Evolutionary conservation across 371 early-diverging fungal species (phyloP).

Genomic region (Lichtheimia ramosa): DNA sequence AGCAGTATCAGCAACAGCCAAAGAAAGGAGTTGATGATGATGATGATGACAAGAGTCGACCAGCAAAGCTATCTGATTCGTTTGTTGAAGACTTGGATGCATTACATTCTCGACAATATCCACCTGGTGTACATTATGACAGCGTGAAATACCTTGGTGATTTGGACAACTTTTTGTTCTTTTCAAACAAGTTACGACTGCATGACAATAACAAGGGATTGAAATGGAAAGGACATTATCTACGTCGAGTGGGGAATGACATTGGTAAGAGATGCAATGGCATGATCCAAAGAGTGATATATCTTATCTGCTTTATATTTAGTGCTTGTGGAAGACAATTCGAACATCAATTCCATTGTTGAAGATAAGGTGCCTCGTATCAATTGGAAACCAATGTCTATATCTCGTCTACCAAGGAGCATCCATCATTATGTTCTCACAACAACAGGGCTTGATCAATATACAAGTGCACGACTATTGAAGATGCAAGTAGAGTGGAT

Average conservation of each 20-base stretch:
- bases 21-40: neutral
- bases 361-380: conserved; percentile 7
- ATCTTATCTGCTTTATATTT: conserved; percentile 4
- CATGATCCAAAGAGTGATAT: too few species aligned
- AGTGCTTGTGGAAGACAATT: conserved; percentile 27
- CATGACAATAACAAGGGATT: conserved; percentile 5
- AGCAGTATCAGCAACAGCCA: conserved; percentile 21
- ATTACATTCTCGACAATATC: conserved; percentile 15
- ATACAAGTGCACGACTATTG: conserved; percentile 40
- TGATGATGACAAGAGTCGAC: conserved; percentile 14
- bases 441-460: conserved; percentile 35
- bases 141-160: conserved; percentile 45
- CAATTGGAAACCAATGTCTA: conserved; percentile 7
- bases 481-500: conserved; percentile 27
- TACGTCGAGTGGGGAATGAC: conserved; percentile 41
- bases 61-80: conserved; percentile 35
- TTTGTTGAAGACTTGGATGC: conserved; percentile 23
- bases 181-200: conserved; percentile 39
- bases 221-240: conserved; percentile 34
- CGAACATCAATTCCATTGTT: neutral
- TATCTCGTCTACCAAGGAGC: neutral
- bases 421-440: conserved; percentile 42
- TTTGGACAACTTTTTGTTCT: conserved; percentile 40
- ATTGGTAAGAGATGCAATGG: conserved; percentile 7
- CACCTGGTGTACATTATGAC: conserved; percentile 23